These are phyloP conservation scores for Botrytis galanthina DNA, from an alignment of 2,329 filamentous ascomycete genomes.

Conservation along the genomic window DNA sequence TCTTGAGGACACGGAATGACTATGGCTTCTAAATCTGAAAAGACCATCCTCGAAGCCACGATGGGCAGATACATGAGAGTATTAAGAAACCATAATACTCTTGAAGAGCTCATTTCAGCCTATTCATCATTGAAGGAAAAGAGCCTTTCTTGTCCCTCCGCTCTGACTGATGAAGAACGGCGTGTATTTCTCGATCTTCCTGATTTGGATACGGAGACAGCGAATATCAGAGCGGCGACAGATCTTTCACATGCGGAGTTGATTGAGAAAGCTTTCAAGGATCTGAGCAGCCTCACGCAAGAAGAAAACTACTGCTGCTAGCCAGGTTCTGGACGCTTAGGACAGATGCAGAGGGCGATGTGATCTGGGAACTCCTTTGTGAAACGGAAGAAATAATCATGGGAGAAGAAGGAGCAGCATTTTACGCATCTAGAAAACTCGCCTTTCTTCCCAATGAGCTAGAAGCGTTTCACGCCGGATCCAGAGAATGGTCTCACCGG, in stretches of 20 bases:
- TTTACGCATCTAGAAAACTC: neutral
- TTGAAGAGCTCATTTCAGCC: neutral
- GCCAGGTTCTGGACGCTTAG: neutral
- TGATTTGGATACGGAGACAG: neutral
- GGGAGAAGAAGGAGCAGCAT: neutral
- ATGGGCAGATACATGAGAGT: neutral
- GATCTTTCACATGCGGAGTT: neutral
- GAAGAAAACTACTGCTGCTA: neutral
- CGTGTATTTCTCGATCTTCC: neutral
- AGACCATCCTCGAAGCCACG: neutral
- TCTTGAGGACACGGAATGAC: neutral
- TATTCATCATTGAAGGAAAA: neutral
- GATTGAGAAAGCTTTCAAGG: neutral
- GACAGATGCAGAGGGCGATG: neutral
- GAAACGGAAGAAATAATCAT: neutral
- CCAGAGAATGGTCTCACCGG: accelerated
- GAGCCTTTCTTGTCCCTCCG: neutral
- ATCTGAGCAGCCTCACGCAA: neutral
- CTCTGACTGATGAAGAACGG: neutral
- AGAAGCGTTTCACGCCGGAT: neutral
- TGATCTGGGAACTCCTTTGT: neutral
- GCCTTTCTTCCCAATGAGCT: neutral
- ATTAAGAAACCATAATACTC: neutral
- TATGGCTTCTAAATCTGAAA: neutral
- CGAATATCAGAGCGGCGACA: neutral